These are phyloP conservation scores for Cardiosporidium cionae DNA, from an alignment of 169 alveolate species.

Conservation along the genomic window DNA sequence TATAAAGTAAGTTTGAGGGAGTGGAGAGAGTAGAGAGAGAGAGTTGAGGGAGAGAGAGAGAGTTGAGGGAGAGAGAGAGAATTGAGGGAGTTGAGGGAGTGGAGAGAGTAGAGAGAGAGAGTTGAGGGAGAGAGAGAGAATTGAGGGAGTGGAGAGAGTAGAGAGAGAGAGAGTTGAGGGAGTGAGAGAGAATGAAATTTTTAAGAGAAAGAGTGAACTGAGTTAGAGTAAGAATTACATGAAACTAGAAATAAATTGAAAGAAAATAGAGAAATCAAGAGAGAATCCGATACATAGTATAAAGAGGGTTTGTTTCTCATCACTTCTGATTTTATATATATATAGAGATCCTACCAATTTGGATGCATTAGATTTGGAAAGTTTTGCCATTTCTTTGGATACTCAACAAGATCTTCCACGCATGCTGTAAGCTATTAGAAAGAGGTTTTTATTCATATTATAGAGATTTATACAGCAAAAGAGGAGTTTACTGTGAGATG, in stretches of 20 bases:
- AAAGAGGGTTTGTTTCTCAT: background rate
- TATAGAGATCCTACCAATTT: constrained; percentile 27
- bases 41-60: constrained; percentile 18
- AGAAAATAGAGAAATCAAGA: no score
- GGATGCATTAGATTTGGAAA: constrained; percentile 49
- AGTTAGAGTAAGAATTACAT: no score
- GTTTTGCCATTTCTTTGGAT: constrained; percentile 21
- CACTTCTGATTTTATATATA: background rate
- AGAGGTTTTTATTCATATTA: background rate
- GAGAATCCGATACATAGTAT: background rate
- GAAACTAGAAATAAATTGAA: no score
- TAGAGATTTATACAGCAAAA: background rate
- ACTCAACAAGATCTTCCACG: constrained; percentile 42
- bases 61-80: constrained; percentile 10
- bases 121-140: background rate
- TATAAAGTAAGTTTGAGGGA: constrained; percentile 22
- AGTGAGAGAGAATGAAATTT: no score
- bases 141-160: no score
- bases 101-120: constrained; percentile 33
- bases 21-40: constrained; percentile 11
- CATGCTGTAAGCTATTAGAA: constrained; percentile 10
- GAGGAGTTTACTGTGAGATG: no score
- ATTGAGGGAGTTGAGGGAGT: constrained; percentile 34
- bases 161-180: no score
- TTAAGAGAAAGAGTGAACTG: no score